A percentile compares a stretch with the other conserved stretches of the same genome.
Conservation (phyloP, 495 filamentous ascomycete species). For the Chaetomium tenue region DNA sequence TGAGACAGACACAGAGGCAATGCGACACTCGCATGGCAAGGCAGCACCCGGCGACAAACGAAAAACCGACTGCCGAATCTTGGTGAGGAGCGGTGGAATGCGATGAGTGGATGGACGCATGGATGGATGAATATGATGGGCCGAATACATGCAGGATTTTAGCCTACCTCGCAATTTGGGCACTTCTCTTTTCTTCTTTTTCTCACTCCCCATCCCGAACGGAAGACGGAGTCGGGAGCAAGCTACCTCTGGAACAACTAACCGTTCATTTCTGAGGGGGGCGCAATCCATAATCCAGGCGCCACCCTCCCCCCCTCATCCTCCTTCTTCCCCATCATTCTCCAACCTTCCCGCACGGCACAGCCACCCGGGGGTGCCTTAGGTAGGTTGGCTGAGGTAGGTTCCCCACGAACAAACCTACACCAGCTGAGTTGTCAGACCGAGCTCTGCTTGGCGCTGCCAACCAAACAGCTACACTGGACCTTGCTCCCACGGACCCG, state of each 20-base stretch:
- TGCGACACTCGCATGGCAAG: background rate
- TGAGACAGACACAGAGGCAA: background rate
- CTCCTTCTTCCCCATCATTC: too few species aligned
- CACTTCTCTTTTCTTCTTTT: background rate
- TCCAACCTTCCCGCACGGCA: background rate
- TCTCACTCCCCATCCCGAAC: background rate
- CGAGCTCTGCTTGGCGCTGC: background rate
- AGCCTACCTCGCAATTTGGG: conserved; percentile 1
- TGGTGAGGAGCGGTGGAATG: background rate
- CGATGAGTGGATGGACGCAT: background rate
- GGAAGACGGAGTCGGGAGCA: background rate
- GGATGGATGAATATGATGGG: too few species aligned
- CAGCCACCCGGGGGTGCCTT: background rate
- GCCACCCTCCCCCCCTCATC: background rate
- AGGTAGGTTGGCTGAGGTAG: too few species aligned
- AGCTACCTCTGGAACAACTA: background rate
- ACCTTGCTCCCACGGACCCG: background rate
- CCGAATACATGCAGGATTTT: background rate
- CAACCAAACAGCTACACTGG: background rate
- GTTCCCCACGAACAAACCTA: too few species aligned
- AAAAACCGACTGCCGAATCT: conserved; percentile 1
- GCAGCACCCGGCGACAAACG: background rate
- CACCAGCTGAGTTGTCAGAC: too few species aligned
- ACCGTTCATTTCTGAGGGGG: background rate
- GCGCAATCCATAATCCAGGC: background rate